These are phyloP conservation scores for Xylariaceae sp. DNA, from an alignment of 2,329 filamentous ascomycete species.

Conservation along the genomic window DNA sequence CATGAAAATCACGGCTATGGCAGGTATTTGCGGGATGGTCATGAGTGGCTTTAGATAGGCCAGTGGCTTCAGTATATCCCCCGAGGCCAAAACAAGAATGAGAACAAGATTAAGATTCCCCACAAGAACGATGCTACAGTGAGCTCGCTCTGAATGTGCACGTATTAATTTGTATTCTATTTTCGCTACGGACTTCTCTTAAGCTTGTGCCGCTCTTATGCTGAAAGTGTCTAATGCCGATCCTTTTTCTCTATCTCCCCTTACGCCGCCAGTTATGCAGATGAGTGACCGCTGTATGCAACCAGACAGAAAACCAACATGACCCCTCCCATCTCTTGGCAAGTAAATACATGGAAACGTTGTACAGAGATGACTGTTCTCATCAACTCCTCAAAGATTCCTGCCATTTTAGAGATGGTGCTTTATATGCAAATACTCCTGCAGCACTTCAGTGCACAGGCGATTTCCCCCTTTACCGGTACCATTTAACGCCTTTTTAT, in stretches of 20 bases:
- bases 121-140: slow-evolving; percentile 10
- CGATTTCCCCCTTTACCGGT: not conserved
- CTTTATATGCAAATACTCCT: slow-evolving; percentile 13
- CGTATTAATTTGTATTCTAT: not conserved
- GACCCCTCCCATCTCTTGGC: not conserved
- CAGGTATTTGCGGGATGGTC: slow-evolving; percentile 21
- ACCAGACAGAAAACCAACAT: not conserved
- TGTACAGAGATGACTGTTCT: too few species aligned
- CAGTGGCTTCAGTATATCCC: slow-evolving; percentile 27
- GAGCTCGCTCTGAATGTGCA: not conserved
- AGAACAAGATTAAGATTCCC: slow-evolving; percentile 28
- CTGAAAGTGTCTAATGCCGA: too few species aligned
- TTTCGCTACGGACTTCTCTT: too few species aligned
- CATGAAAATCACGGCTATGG: slow-evolving; percentile 29
- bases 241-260: too few species aligned
- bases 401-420: not conserved
- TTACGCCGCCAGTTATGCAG: slow-evolving; percentile 5
- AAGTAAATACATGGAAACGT: not conserved
- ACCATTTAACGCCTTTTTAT: slow-evolving; percentile 16
- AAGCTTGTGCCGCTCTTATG: too few species aligned
- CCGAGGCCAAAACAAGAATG: slow-evolving; percentile 25
- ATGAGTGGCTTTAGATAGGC: slow-evolving; percentile 27
- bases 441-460: slow-evolving; percentile 3
- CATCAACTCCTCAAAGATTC: slow-evolving; percentile 8
- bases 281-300: slow-evolving; percentile 2